phyloP scores from a whole-genome alignment of 1,284 basidiomycete species.

The Bondarzewia mesenterica region DNA sequence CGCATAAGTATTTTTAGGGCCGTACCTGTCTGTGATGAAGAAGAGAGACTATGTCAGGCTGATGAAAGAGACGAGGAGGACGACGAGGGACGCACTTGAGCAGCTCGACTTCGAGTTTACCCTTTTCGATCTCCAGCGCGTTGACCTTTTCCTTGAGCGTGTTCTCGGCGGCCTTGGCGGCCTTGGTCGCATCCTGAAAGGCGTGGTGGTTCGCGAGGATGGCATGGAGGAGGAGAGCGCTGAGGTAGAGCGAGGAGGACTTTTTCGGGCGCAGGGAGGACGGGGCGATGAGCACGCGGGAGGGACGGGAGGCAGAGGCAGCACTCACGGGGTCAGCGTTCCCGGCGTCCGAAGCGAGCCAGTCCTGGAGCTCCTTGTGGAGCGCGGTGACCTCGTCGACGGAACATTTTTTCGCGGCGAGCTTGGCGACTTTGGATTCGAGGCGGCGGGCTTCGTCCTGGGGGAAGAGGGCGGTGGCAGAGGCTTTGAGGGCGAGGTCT shows the following conservation, averaged over 20 bases:
- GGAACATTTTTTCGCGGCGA: conserved; percentile 77
- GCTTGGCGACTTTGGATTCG: conserved; percentile 67
- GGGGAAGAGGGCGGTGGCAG: conserved; percentile 2
- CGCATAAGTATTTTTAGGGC: background rate
- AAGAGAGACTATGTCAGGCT: background rate
- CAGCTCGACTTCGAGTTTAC: conserved; percentile 58
- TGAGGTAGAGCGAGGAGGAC: conserved; percentile 56
- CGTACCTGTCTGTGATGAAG: background rate
- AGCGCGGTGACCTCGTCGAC: conserved; percentile 71
- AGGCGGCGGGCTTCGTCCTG: conserved; percentile 43
- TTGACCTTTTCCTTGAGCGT: conserved; percentile 55
- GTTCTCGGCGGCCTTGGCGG: conserved; percentile 50
- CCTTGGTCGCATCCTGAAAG: conserved; percentile 63
- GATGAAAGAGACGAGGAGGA: background rate
- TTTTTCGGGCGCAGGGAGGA: no score
- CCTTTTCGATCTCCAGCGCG: conserved; percentile 47
- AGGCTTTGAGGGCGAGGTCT: conserved; percentile 15
- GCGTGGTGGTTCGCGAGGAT: conserved; percentile 74
- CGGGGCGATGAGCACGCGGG: conserved; percentile 3
- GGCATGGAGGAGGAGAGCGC: conserved; percentile 52
- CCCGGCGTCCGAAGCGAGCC: conserved; percentile 52
- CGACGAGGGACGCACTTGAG: conserved; percentile 38
- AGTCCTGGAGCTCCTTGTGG: conserved; percentile 67
- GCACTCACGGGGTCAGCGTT: conserved; percentile 48
- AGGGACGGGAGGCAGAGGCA: conserved; percentile 6